Conservation (phyloP, 1,284 basidiomycete species). For the Vanrija sp. region DNA sequence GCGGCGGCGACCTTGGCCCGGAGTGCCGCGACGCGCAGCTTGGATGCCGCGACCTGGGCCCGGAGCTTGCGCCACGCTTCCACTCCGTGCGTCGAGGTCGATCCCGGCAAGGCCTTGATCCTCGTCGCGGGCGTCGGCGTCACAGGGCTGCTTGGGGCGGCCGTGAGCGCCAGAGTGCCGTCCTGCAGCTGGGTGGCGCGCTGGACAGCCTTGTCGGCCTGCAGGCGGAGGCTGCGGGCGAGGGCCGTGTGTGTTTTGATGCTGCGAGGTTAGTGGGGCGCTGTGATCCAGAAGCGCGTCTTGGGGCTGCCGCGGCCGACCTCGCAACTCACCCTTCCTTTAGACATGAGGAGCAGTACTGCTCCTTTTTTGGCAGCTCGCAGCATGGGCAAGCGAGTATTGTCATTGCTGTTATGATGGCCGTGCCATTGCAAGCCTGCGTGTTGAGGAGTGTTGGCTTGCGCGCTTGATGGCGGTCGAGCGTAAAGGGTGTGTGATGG, state of each 20-base stretch:
- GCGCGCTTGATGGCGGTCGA: not conserved
- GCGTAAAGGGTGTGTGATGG: not conserved
- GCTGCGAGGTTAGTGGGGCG: constrained; percentile 3
- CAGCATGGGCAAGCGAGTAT: constrained; percentile 25
- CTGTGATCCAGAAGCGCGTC: not conserved
- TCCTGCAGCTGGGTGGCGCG: constrained; percentile 14
- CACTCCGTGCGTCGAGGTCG: not conserved
- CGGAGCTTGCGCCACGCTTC: constrained; percentile 31
- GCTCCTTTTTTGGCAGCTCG: constrained; percentile 17
- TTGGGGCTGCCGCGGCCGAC: not conserved
- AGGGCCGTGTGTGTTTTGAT: constrained; percentile 15
- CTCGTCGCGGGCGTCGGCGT: no score
- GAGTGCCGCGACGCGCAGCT: constrained; percentile 21
- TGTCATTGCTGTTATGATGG: not conserved
- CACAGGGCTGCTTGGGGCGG: not conserved
- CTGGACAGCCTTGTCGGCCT: constrained; percentile 11
- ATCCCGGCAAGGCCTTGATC: no score
- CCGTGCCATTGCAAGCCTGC: not conserved
- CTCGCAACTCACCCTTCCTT: constrained; percentile 28
- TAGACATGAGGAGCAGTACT: constrained; percentile 34
- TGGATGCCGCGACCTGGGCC: constrained; percentile 26
- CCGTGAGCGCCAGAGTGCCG: not conserved
- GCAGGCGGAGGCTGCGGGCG: constrained; percentile 8
- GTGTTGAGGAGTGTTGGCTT: not conserved
- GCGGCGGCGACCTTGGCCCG: constrained; percentile 7